phyloP scores from a whole-genome alignment of 2,329 filamentous ascomycete genomes.

The Aspergillus japonicus region DNA sequence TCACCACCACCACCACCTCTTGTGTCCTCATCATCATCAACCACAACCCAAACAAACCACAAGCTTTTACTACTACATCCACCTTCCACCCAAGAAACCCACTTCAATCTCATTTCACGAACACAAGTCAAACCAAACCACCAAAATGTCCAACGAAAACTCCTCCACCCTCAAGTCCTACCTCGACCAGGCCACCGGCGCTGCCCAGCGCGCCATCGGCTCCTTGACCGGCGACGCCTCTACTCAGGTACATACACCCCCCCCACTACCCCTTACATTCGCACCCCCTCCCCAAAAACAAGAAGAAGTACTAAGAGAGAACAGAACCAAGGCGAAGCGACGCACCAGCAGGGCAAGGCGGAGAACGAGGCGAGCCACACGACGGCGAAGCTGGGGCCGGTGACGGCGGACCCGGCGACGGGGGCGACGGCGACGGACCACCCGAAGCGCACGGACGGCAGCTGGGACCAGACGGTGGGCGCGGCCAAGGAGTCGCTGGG shows the following conservation, averaged over 20 bases:
- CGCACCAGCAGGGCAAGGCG: constrained; percentile 62
- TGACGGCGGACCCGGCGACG: constrained; percentile 63
- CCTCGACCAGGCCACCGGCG: constrained; percentile 69
- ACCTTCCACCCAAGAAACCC: not conserved
- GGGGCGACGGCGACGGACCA: constrained; percentile 72
- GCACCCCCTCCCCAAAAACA: no score
- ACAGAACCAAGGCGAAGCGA: constrained; percentile 61
- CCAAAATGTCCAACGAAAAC: constrained; percentile 32
- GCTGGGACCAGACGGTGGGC: constrained; percentile 88
- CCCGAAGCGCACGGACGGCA: constrained; percentile 67
- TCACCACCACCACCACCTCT: not conserved
- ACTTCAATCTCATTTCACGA: not conserved
- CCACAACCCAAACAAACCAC: not conserved
- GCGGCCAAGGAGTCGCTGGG: constrained; percentile 80
- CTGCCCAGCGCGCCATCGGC: constrained; percentile 70
- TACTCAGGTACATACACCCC: constrained; percentile 55
- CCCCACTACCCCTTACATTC: not conserved
- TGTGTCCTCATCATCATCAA: not conserved
- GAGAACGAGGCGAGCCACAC: constrained; percentile 75
- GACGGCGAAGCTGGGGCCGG: constrained; percentile 69
- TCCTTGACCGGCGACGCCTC: constrained; percentile 68
- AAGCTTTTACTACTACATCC: not conserved
- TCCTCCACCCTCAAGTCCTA: constrained; percentile 78
- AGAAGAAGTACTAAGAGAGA: no score
- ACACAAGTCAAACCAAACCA: not conserved